Percentiles rank a stretch among this genome's conserved stretches.
Conservation (phyloP, 2,329 filamentous ascomycete species). For the Trichoderma oligosporum region DNA sequence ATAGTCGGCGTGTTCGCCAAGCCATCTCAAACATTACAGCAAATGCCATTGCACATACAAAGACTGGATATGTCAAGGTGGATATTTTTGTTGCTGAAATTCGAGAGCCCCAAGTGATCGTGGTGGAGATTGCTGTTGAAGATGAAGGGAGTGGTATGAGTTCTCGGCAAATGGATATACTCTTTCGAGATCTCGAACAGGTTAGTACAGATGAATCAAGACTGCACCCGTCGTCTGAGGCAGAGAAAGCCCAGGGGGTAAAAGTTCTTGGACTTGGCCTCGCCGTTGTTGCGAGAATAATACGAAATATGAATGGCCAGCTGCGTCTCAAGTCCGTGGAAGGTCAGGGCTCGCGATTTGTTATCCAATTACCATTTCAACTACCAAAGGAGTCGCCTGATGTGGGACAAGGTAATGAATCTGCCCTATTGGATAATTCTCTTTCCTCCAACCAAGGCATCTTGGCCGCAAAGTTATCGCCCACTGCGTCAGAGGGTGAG, state of each 20-base stretch:
- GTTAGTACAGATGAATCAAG: conserved; percentile 47
- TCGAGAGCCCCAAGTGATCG: conserved; percentile 51
- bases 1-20: conserved; percentile 76
- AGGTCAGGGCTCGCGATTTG: conserved; percentile 77
- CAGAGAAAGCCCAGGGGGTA: conserved; percentile 31
- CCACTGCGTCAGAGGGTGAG: conserved; percentile 45
- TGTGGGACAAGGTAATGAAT: conserved; percentile 14
- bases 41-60: conserved; percentile 79
- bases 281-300: conserved; percentile 80
- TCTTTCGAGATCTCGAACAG: conserved; percentile 58
- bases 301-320: conserved; percentile 89
- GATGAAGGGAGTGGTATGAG: conserved; percentile 75
- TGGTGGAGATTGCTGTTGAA: conserved; percentile 74
- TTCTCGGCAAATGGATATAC: conserved; percentile 53
- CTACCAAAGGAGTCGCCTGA: conserved; percentile 45
- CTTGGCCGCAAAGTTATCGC: conserved; percentile 26
- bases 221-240: conserved; percentile 21
- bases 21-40: conserved; percentile 78
- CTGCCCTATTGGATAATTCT: conserved; percentile 6
- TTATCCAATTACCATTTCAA: conserved; percentile 73
- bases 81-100: conserved; percentile 62
- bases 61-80: conserved; percentile 62
- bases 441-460: conserved; percentile 19
- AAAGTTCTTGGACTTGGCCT: conserved; percentile 72
- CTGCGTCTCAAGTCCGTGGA: conserved; percentile 78